Conservation (phyloP, 169 alveolate species). For the Cystoisospora suis region DNA sequence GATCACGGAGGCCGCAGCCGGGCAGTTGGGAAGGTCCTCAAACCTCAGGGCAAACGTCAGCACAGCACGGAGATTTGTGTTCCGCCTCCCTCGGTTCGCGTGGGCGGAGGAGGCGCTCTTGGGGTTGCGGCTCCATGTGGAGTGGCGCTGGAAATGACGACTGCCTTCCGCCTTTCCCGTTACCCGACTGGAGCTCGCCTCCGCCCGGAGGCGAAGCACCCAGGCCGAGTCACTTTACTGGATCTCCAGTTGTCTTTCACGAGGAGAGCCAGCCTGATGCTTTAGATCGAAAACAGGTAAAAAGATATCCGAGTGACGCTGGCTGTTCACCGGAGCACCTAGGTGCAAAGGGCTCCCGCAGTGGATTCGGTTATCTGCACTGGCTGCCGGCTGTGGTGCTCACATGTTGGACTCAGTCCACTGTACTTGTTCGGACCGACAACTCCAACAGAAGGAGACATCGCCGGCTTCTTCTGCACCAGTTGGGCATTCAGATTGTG, state of each 20-base stretch:
- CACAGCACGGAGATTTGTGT: not conserved
- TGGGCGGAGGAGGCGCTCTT: no score
- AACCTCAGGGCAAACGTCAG: not conserved
- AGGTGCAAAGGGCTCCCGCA: no score
- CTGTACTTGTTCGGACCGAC: no score
- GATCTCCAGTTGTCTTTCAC: not conserved
- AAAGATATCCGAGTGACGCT: no score
- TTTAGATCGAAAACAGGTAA: not conserved
- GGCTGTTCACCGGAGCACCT: no score
- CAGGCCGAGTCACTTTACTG: not conserved
- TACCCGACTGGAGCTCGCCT: not conserved
- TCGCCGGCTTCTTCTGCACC: no score
- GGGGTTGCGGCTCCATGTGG: not conserved
- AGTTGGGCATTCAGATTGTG: not conserved
- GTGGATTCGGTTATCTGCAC: no score
- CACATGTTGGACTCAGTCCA: no score
- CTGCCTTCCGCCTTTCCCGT: not conserved
- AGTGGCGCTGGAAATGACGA: not conserved
- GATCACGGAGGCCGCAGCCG: not conserved
- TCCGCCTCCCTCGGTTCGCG: no score
- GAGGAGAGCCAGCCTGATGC: not conserved
- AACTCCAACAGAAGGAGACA: no score
- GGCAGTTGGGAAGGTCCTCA: not conserved
- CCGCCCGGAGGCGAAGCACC: not conserved
- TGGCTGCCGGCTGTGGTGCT: no score